Conservation (phyloP, 192 early-diverging fungal genomes). For the Umbelopsis ramanniana region DNA sequence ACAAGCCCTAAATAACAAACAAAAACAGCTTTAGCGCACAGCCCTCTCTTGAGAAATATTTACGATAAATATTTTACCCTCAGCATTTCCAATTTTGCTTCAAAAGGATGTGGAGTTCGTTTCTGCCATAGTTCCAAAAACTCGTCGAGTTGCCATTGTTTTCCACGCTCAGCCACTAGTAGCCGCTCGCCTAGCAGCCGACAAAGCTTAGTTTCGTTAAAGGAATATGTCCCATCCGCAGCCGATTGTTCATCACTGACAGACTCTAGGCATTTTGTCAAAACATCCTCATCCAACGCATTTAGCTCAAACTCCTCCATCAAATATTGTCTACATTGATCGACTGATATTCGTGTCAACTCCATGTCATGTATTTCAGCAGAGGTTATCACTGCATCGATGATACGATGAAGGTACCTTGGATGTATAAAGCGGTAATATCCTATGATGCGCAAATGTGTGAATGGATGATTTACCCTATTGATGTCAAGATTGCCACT, state of each 20-base stretch:
- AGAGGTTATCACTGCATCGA: slow-evolving; percentile 33
- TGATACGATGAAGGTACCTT: slow-evolving; percentile 26
- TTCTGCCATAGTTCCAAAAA: slow-evolving; percentile 48
- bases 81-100: slow-evolving; percentile 34
- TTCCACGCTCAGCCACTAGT: slow-evolving; percentile 29
- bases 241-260: background rate
- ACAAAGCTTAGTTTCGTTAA: slow-evolving; percentile 26
- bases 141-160: slow-evolving; percentile 45
- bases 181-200: slow-evolving; percentile 34
- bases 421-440: slow-evolving; percentile 34
- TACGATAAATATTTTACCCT: slow-evolving; percentile 30
- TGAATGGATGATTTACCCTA: background rate
- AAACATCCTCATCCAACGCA: background rate
- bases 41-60: background rate
- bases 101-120: slow-evolving; percentile 37
- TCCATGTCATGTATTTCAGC: slow-evolving; percentile 30
- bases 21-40: background rate
- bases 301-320: slow-evolving; percentile 6
- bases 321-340: background rate
- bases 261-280: slow-evolving; percentile 5
- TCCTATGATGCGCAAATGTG: background rate
- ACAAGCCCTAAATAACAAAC: background rate
- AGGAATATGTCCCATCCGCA: background rate
- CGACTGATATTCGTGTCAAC: background rate
- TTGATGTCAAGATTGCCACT: background rate